A percentile compares a stretch with the other conserved stretches of the same genome.
Evolutionary conservation across 2,329 filamentous ascomycete genomes (phyloP).

Genomic region (Cladosporium sp.): DNA sequence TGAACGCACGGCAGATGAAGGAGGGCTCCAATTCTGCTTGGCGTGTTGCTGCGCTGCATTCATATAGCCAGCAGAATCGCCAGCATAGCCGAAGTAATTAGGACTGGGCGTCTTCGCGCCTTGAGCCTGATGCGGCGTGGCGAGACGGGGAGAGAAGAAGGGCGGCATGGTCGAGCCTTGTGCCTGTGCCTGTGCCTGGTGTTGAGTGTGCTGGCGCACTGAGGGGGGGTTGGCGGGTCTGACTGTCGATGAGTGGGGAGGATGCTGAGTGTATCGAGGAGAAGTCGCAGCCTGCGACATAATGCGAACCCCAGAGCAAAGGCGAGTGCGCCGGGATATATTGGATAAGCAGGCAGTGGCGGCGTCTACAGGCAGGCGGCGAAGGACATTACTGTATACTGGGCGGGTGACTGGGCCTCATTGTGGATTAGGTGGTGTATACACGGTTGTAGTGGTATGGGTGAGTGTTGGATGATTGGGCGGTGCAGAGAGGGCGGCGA

Average conservation of each 20-base stretch:
- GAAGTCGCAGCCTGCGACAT: conserved; percentile 25
- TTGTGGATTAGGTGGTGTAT: no score
- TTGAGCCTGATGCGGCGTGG: conserved; percentile 20
- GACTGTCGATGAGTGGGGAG: conserved; percentile 1
- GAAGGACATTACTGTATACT: no score
- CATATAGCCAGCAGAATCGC: conserved; percentile 56
- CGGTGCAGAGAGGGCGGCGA: no score
- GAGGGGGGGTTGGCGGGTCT: conserved; percentile 2
- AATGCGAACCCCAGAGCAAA: no score
- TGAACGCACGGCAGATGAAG: conserved; percentile 66
- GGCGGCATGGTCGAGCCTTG: conserved; percentile 23
- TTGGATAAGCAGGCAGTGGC: no score
- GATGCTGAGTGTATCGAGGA: conserved; percentile 16
- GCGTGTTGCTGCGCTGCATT: conserved; percentile 45
- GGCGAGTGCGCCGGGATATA: no score
- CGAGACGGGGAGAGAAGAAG: conserved; percentile 24
- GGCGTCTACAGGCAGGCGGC: no score
- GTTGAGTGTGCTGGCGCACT: neutral
- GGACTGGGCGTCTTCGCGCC: conserved; percentile 54
- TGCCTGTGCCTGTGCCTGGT: neutral
- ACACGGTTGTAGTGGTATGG: no score
- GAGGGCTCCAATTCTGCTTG: conserved; percentile 70
- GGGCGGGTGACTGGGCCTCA: no score
- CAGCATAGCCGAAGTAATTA: conserved; percentile 81
- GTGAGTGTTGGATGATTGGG: no score